Percentiles rank a stretch among this genome's conserved stretches.
Conservation (phyloP, 805 yeast genomes). For the Myxozyma monticola region DNA sequence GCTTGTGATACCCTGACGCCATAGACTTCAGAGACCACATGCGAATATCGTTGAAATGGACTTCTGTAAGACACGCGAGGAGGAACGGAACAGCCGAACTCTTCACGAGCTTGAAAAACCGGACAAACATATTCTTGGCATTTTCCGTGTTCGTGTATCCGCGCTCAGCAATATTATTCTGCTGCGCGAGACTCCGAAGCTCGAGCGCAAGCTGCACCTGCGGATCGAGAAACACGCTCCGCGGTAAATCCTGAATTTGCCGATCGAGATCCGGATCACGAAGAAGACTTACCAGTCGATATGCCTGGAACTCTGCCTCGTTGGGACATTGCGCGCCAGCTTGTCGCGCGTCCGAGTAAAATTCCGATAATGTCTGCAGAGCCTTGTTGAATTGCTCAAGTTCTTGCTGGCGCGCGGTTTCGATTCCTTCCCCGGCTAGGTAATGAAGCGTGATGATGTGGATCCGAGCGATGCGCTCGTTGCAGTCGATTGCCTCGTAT, state of each 20-base stretch:
- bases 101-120: constrained; percentile 61
- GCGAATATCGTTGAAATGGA: constrained; percentile 75
- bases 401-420: constrained; percentile 92
- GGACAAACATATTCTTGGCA: constrained; percentile 57
- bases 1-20: constrained; percentile 52
- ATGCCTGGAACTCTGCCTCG: constrained; percentile 92
- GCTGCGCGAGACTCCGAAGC: constrained; percentile 65
- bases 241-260: constrained; percentile 68
- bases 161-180: constrained; percentile 50
- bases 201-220: constrained; percentile 69
- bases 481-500: constrained; percentile 89
- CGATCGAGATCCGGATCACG: constrained; percentile 84
- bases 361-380: constrained; percentile 81
- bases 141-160: constrained; percentile 57
- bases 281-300: constrained; percentile 73
- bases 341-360: constrained; percentile 75
- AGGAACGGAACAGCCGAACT: constrained; percentile 60
- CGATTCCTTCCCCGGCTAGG: constrained; percentile 72
- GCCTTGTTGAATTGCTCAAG: constrained; percentile 91
- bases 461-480: constrained; percentile 85
- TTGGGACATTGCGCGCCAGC: constrained; percentile 70
- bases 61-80: constrained; percentile 72
- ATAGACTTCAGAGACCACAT: constrained; percentile 70
- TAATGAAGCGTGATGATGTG: constrained; percentile 79
- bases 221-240: constrained; percentile 51